Conservation (phyloP, 192 early-diverging fungal genomes). For the Coemansia sp. region DNA sequence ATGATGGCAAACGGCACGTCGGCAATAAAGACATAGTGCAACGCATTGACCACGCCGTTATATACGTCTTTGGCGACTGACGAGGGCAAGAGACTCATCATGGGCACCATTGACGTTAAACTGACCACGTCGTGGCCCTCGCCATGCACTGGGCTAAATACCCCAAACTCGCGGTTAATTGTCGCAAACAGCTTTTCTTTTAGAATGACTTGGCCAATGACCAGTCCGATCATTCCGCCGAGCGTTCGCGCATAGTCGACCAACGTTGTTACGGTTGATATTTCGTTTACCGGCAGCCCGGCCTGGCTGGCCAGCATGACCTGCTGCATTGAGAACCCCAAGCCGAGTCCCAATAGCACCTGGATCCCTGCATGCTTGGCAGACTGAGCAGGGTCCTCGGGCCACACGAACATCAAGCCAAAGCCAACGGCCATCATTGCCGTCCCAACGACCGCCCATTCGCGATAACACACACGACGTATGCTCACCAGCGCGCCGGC, state of each 20-base stretch:
- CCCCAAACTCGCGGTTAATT: constrained; percentile 16
- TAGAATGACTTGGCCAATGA: constrained; percentile 46
- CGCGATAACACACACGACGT: constrained; percentile 37
- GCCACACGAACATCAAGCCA: constrained; percentile 50
- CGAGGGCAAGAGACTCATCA: constrained; percentile 27
- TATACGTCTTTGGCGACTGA: constrained; percentile 20
- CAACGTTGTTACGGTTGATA: constrained; percentile 51
- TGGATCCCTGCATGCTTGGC: constrained; percentile 33
- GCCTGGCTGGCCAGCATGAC: constrained; percentile 47
- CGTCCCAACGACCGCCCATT: constrained; percentile 40
- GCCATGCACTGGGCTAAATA: constrained; percentile 7
- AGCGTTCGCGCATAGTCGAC: constrained; percentile 52
- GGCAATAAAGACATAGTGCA: constrained; percentile 46
- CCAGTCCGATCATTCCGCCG: constrained; percentile 55
- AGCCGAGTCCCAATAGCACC: constrained; percentile 39
- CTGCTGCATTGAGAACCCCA: constrained; percentile 55
- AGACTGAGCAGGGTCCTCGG: constrained; percentile 11
- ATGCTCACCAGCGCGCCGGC: constrained; percentile 31
- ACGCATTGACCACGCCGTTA: constrained; percentile 34
- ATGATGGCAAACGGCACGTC: constrained; percentile 47
- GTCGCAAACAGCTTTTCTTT: constrained; percentile 50
- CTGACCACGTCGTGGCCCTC: constrained; percentile 44
- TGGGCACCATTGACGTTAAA: constrained; percentile 35
- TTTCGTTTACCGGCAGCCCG: constrained; percentile 34
- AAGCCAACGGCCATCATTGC: constrained; percentile 43